Conservation (phyloP, 257 asterid species). For the Craterostigma plantagineum region DNA sequence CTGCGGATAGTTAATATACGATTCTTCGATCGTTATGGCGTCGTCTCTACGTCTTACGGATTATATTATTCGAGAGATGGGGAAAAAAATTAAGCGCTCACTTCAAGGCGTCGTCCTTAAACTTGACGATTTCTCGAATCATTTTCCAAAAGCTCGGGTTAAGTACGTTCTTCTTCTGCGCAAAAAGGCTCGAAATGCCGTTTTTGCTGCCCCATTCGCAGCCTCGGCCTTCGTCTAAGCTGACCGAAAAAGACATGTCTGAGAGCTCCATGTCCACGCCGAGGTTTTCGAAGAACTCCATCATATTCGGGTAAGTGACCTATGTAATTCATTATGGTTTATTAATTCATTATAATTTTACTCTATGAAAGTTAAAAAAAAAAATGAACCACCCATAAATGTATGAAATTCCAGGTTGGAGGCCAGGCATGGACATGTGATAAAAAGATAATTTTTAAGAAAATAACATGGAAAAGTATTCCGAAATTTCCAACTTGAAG, state of each 20-base stretch:
- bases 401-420: no score
- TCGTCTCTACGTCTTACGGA: neutral
- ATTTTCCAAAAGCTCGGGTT: conserved; percentile 77
- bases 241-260: conserved; percentile 86
- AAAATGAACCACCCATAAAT: no score
- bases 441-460: no score
- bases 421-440: no score
- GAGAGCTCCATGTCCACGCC: conserved; percentile 95
- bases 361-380: no score
- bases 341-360: neutral
- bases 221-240: conserved; percentile 71
- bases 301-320: conserved; percentile 98
- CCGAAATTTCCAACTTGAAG: no score
- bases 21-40: no score
- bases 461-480: no score
- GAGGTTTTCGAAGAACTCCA: conserved; percentile 77
- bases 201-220: conserved; percentile 89
- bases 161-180: conserved; percentile 59
- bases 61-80: neutral
- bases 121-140: conserved; percentile 66
- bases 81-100: conserved; percentile 6
- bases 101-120: conserved; percentile 58
- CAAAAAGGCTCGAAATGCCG: conserved; percentile 61
- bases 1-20: conserved; percentile 18
- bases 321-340: no score